phyloP scores from a whole-genome alignment of 805 yeast genomes.

The Saturnispora diversa region DNA sequence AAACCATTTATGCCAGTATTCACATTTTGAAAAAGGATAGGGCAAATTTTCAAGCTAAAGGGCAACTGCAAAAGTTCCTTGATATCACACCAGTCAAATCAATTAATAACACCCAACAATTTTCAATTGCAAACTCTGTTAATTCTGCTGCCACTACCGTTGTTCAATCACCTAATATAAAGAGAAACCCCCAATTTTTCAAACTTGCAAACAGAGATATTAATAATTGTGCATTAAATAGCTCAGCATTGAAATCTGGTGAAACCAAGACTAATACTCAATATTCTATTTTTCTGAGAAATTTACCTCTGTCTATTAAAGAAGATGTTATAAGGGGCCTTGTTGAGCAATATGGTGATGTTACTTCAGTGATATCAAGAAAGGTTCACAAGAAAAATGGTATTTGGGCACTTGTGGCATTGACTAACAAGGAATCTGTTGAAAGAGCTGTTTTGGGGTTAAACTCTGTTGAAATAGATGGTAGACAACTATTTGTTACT shows the following conservation, averaged over 20 bases:
- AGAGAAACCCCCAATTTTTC: too few species aligned
- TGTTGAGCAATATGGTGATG: constrained; percentile 28
- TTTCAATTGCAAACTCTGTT: too few species aligned
- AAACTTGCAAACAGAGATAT: constrained; percentile 3
- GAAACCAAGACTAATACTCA: constrained; percentile 16
- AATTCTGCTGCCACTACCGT: too few species aligned
- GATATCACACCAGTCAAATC: not conserved
- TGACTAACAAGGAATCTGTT: constrained; percentile 23
- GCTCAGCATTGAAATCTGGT: too few species aligned
- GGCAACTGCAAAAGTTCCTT: not conserved
- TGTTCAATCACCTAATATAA: too few species aligned
- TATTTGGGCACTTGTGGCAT: constrained; percentile 28
- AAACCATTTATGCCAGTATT: constrained; percentile 22
- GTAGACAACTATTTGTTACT: constrained; percentile 26
- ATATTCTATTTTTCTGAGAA: constrained; percentile 27
- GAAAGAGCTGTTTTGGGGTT: constrained; percentile 22
- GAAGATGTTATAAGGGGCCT: constrained; percentile 21
- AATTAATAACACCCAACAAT: too few species aligned
- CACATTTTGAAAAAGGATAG: constrained; percentile 27
- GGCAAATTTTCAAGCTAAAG: constrained; percentile 12
- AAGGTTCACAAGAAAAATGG: constrained; percentile 26
- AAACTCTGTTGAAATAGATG: constrained; percentile 25
- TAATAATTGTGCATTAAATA: too few species aligned
- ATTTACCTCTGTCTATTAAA: constrained; percentile 25
- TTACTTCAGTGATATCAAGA: constrained; percentile 22